Base-by-base conservation (phyloP, 2,329 filamentous ascomycete genomes). In the Arthrobotrys musiformis region DNA sequence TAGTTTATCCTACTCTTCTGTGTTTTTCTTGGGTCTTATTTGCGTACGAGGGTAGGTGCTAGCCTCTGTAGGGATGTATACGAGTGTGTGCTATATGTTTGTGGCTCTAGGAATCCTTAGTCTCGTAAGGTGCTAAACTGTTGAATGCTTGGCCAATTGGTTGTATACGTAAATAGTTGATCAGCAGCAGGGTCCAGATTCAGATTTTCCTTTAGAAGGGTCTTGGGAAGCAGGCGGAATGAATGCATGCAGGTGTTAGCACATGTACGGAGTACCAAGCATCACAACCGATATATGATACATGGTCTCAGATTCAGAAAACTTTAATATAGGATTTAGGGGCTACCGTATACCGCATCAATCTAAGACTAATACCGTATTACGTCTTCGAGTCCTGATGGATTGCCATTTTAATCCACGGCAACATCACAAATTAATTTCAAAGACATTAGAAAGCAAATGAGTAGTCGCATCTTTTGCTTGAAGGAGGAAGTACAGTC, bases 401-500 rank as follows among this genome's bases (percentile, higher is more conserved):
- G 17, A 4, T 56, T 35, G 15, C n/a, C 15, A 35, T 56, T 33
- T 56, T 56, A 35, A 30, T 35, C n/a, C 28, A 56, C 28, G 37
- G 22, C 13, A 35, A 33, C 28, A 13, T 56, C 26, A 22, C 33
- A 17, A 11, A 40, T 37, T 17, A 52, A 58, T 19, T 42, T 42
- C 40, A 42, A 42, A 42, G 15, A 19, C 4, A 42, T 42, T 35
- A 22, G 15, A 22, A 28, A 28, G 28, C n/a, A 28, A 56, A 56
- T 6, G 2, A 4, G 26, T 24, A 40, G 17, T 8, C 26, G 19
- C 26, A 58, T n/a, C 19, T 15, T 40, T 26, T 58, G 26, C 54
- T n/a, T 26, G 30, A 40, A 58, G 19, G n/a, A 40, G 54, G 33
- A 58, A 40, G 54, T 58, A 58, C 33, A 58, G 33, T 40, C 54